Base-by-base conservation (phyloP, 2,329 filamentous ascomycete species). In the Fusarium buxicola region DNA sequence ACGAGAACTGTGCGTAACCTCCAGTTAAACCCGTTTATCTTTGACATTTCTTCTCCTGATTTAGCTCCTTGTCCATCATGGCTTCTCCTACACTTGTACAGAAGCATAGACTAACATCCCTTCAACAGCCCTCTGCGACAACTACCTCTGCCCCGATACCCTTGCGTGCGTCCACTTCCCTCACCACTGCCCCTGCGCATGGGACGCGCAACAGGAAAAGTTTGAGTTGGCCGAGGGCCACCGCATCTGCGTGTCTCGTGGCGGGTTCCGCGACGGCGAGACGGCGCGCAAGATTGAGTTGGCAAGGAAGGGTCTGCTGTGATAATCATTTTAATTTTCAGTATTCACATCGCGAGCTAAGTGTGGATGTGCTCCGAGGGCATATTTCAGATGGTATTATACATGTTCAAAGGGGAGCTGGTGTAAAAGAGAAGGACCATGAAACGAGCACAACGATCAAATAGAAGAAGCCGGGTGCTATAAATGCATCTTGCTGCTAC, bases 101-200 rank as follows among this genome's bases (percentile, higher is more conserved):
- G 8, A 11, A 30, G 8, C 9, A 18, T n/a, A 11, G 3, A 34
- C 66, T 69, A 39, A 69, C 34, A 38, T 38, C 25, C 36, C 5
- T 6, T 11, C 44, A 57, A 27, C 61, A 92, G 92, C 93, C n/a
- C 84, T 88, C 70, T 99, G 95, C 82, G 87, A 92, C 71, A 94
- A 94, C 69, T 99, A 97, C 75, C 88, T 99, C 52, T 99, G 95
- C 75, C 94, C 95, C 3, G 92, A 92, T 65, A 98, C 95, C 0
- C 86, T 99, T 58, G 91, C 94, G 31, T 99, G 95, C 80, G 95
- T 99, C 7, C 90, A 96, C 75, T 95, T 96, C 80, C 94, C 95
- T 2, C 94, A 98, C 76, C 95, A 99, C 78, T 99, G 95, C 77
- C 95, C 95, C 25, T 99, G 95, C 79, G 84, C 92, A 2, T 96